A percentile compares a stretch with the other conserved stretches of the same genome.
These are phyloP conservation scores for Ceratocystis lukuohia DNA, from an alignment of 2,329 filamentous ascomycete species.

Conservation along the genomic window DNA sequence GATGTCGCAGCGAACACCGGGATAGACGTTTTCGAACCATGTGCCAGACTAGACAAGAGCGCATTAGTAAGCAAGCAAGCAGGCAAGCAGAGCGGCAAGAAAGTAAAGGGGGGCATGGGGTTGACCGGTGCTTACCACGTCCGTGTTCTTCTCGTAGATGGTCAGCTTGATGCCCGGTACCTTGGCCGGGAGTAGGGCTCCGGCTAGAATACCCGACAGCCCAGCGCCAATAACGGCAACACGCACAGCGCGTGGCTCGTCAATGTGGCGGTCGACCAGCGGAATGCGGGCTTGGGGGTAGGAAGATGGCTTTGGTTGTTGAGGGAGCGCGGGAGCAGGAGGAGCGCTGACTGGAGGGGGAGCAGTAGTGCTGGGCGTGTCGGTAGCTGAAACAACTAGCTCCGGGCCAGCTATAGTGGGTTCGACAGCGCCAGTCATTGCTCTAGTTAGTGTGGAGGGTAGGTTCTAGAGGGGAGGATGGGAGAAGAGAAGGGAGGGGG, in stretches of 20 bases:
- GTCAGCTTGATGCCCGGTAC: slow-evolving; percentile 52
- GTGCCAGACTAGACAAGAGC: slow-evolving; percentile 27
- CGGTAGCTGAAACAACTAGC: background rate
- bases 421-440: slow-evolving; percentile 7
- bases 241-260: slow-evolving; percentile 27
- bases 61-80: background rate
- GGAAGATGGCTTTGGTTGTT: background rate
- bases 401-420: slow-evolving; percentile 4
- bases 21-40: slow-evolving; percentile 46
- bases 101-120: background rate
- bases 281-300: slow-evolving; percentile 16
- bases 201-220: slow-evolving; percentile 36
- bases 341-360: background rate
- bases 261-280: slow-evolving; percentile 27
- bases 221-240: slow-evolving; percentile 30
- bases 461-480: background rate
- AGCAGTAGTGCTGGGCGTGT: background rate
- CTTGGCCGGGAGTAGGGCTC: slow-evolving; percentile 52
- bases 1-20: slow-evolving; percentile 54
- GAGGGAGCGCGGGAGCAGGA: background rate
- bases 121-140: slow-evolving; percentile 38
- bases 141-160: slow-evolving; percentile 54
- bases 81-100: background rate
- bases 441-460: background rate
- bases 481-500: background rate